Percentiles rank a stretch among this genome's conserved stretches.
phyloP scores from a whole-genome alignment of 1,284 basidiomycete species.

The Naganishia liquefaciens region DNA sequence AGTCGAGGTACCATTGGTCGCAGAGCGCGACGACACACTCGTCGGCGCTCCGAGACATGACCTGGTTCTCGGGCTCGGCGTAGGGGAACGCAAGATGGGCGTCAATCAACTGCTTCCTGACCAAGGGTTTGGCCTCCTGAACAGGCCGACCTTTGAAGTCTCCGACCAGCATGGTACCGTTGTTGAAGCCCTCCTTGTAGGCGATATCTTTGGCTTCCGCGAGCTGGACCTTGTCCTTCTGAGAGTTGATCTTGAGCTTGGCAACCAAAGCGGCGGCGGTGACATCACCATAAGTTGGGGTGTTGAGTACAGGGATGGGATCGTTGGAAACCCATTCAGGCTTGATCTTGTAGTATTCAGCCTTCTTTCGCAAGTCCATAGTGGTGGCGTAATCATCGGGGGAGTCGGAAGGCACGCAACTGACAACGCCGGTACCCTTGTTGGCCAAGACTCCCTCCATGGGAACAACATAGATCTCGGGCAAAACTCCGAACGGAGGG shows the following conservation, averaged over 20 bases:
- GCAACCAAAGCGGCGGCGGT: conserved; percentile 85
- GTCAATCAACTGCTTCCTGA: conserved; percentile 80
- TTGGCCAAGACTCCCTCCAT: conserved; percentile 97
- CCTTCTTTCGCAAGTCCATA: conserved; percentile 92
- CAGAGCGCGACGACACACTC: conserved; percentile 97
- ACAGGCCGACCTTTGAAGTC: conserved; percentile 84
- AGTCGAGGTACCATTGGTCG: conserved; percentile 99
- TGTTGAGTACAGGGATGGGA: conserved; percentile 83
- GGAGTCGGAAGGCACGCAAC: conserved; percentile 96
- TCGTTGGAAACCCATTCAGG: conserved; percentile 84
- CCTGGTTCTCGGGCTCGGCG: conserved; percentile 91
- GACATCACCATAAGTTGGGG: conserved; percentile 88
- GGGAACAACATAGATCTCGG: conserved; percentile 91
- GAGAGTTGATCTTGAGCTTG: conserved; percentile 91
- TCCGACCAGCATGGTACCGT: conserved; percentile 84
- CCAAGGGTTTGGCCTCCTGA: conserved; percentile 87
- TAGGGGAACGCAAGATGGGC: conserved; percentile 80
- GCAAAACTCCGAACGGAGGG: conserved; percentile 79
- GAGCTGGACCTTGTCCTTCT: conserved; percentile 89
- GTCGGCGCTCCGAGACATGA: conserved; percentile 85
- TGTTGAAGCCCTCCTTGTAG: conserved; percentile 98
- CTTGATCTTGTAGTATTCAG: conserved; percentile 94
- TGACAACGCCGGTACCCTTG: conserved; percentile 99
- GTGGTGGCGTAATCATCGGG: conserved; percentile 94
- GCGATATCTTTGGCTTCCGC: conserved; percentile 96